Evolutionary conservation across 441 rosid species (phyloP).

Genomic region (Corymbia calophylla): DNA sequence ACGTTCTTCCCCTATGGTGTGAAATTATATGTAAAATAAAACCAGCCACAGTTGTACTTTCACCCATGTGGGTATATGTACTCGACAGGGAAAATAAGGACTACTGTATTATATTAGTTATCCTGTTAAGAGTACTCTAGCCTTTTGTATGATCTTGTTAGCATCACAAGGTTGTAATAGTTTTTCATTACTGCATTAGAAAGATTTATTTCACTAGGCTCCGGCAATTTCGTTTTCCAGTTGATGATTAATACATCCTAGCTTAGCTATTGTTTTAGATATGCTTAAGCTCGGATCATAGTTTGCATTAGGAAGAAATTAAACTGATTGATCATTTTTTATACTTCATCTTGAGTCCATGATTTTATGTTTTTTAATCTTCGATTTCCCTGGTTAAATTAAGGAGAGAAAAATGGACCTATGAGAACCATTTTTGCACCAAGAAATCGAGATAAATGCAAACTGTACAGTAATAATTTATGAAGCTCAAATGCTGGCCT

Average conservation of each 20-base stretch:
- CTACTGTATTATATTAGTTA: neutral
- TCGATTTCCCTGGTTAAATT: neutral
- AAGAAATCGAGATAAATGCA: neutral
- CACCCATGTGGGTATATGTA: neutral
- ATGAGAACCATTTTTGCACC: neutral
- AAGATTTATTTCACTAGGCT: neutral
- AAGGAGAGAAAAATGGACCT: neutral
- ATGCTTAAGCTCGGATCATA: neutral
- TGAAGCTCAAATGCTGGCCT: neutral
- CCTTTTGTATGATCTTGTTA: neutral
- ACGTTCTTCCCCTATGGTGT: neutral
- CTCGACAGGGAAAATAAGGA: neutral
- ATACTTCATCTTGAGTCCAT: neutral
- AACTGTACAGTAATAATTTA: neutral
- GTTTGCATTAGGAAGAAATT: neutral
- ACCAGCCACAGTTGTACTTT: neutral
- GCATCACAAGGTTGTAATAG: neutral
- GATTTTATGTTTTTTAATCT: neutral
- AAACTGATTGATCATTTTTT: neutral
- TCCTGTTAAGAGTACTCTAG: neutral
- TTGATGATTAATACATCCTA: neutral
- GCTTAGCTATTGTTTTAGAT: neutral
- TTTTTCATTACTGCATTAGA: neutral
- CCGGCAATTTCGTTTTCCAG: neutral
- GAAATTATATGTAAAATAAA: neutral